Conservation (phyloP, 1,284 basidiomycete species). For the Puccinia horiana region DNA sequence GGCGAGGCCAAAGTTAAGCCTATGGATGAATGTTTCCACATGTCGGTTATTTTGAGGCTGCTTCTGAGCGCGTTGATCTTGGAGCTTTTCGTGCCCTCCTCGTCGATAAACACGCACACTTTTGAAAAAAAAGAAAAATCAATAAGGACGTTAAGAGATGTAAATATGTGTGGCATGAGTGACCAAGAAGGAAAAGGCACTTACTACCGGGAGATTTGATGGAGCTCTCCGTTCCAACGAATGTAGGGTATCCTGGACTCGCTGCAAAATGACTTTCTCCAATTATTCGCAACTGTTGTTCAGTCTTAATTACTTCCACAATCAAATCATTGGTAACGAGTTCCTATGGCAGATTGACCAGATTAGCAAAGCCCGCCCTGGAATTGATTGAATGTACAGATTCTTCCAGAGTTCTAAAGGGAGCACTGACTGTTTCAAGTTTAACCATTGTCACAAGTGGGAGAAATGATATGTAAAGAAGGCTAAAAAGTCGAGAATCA, state of each 20-base stretch:
- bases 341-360: background rate
- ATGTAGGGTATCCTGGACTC: conserved; percentile 8
- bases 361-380: background rate
- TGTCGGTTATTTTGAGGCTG: background rate
- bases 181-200: background rate
- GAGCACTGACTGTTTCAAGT: conserved; percentile 15
- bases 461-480: conserved; percentile 19
- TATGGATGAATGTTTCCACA: background rate
- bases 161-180: background rate
- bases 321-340: conserved; percentile 25
- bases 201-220: background rate
- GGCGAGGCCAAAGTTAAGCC: background rate
- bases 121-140: background rate
- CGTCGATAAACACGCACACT: conserved; percentile 12
- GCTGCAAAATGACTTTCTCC: background rate
- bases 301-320: conserved; percentile 11
- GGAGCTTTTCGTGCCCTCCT: background rate
- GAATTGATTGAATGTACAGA: background rate
- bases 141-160: background rate
- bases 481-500: background rate
- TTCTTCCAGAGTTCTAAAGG: background rate
- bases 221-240: background rate
- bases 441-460: conserved; percentile 21
- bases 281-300: conserved; percentile 1
- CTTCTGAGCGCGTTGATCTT: background rate